Percentiles rank a stretch among this genome's conserved stretches.
Conservation (phyloP, 2,329 filamentous ascomycete genomes). For the Colletotrichum orchidophilum region DNA sequence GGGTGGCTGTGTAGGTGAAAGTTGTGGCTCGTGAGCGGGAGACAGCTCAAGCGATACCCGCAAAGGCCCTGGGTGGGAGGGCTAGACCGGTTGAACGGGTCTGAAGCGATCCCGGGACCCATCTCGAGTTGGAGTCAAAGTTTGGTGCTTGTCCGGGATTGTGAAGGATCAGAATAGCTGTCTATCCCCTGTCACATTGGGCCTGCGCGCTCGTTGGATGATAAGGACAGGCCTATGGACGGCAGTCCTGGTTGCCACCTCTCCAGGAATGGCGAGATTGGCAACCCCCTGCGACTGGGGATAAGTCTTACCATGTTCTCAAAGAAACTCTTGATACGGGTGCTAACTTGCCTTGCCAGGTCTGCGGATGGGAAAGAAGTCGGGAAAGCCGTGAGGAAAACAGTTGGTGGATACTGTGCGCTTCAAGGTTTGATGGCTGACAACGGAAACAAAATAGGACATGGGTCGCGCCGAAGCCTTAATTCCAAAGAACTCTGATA, state of each 20-base stretch:
- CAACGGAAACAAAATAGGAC: background rate
- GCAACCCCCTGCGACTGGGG: constrained; percentile 56
- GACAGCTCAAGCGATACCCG: background rate
- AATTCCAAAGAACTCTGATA: background rate
- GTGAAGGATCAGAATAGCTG: constrained; percentile 31
- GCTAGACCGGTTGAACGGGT: background rate
- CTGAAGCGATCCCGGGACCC: constrained; percentile 71
- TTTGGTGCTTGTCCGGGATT: constrained; percentile 82
- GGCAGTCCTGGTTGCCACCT: constrained; percentile 60
- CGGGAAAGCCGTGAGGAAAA: background rate
- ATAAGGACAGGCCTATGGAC: constrained; percentile 48
- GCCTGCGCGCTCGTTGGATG: constrained; percentile 15
- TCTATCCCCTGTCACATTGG: background rate
- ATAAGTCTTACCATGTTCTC: constrained; percentile 54
- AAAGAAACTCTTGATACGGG: background rate
- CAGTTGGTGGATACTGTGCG: background rate
- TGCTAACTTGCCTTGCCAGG: constrained; percentile 40
- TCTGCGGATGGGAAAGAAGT: background rate
- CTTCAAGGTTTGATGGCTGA: background rate
- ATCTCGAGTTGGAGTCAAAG: constrained; percentile 95
- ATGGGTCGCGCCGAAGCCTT: background rate
- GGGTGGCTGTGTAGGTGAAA: constrained; percentile 38
- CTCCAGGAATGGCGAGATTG: constrained; percentile 60
- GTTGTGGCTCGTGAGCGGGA: constrained; percentile 28
- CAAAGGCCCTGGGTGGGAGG: background rate